Evolutionary conservation across 306 rosid genomes (phyloP).

Genomic region (Rubus parviflorus): DNA sequence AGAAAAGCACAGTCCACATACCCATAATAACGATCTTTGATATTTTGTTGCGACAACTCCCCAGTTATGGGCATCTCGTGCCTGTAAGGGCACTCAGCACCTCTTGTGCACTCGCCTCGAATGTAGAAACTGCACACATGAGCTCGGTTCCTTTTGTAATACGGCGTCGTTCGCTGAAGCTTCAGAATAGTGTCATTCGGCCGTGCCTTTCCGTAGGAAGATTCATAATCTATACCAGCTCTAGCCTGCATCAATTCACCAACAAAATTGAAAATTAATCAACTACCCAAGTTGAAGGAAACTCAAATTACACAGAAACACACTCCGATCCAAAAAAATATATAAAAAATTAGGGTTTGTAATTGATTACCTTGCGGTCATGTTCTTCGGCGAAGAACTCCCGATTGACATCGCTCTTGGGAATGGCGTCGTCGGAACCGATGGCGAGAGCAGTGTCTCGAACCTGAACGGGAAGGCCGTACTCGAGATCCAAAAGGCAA

Average conservation of each 20-base stretch:
- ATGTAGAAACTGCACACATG: conserved; percentile 85
- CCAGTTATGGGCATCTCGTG: conserved; percentile 95
- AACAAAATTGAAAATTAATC: no score
- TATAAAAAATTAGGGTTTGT: no score
- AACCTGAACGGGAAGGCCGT: conserved; percentile 85
- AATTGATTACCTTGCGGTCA: conserved; percentile 54
- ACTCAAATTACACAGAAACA: no score
- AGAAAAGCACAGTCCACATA: no score
- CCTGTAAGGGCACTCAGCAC: conserved; percentile 91
- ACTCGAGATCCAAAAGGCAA: conserved; percentile 85
- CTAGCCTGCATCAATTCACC: conserved; percentile 13
- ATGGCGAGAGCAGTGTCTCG: conserved; percentile 79
- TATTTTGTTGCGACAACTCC: conserved; percentile 85
- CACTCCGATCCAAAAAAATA: no score
- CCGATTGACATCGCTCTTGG: conserved; percentile 86
- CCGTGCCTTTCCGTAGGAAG: conserved; percentile 72
- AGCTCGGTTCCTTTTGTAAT: conserved; percentile 82
- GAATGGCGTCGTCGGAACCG: conserved; percentile 66
- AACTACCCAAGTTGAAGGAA: no score
- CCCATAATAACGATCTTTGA: conserved; percentile 94
- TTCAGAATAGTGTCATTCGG: conserved; percentile 84
- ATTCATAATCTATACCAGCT: conserved; percentile 29
- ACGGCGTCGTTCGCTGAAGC: conserved; percentile 86
- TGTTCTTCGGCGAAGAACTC: conserved; percentile 92
- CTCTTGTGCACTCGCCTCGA: conserved; percentile 86